A percentile compares a stretch with the other conserved stretches of the same genome.
Conservation (phyloP, 2,329 filamentous ascomycete species). For the Ophiostoma pallidulum region DNA sequence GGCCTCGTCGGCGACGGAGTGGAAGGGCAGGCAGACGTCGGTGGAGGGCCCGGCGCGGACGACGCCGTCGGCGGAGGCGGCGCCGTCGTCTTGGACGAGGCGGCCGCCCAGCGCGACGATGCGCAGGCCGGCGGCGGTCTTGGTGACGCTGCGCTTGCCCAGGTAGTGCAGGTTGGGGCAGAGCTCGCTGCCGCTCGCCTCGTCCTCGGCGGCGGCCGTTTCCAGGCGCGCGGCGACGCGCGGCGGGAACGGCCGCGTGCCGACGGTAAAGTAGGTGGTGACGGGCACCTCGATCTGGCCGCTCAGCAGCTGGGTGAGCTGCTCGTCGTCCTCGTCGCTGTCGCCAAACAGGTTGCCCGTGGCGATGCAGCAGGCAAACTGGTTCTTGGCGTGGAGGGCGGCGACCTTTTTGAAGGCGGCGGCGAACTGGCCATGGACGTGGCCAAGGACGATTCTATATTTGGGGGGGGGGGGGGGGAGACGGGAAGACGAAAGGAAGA, state of each 20-base stretch:
- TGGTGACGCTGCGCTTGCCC: constrained; percentile 76
- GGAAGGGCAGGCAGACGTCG: constrained; percentile 67
- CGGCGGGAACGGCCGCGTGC: constrained; percentile 60
- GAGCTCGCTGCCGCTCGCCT: constrained; percentile 39
- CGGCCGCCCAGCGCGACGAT: constrained; percentile 80
- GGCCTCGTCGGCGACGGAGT: constrained; percentile 68
- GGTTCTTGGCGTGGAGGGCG: constrained; percentile 75
- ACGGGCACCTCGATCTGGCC: constrained; percentile 68
- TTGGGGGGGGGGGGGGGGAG: too few species aligned
- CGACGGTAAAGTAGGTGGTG: constrained; percentile 85
- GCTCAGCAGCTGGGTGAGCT: constrained; percentile 54
- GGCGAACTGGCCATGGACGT: constrained; percentile 68
- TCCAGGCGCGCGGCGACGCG: constrained; percentile 64
- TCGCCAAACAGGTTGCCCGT: constrained; percentile 73
- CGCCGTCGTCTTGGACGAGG: constrained; percentile 43
- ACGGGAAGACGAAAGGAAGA: too few species aligned
- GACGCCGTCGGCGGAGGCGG: constrained; percentile 20
- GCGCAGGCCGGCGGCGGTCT: constrained; percentile 79
- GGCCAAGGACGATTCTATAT: constrained; percentile 78
- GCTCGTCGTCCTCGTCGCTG: constrained; percentile 24
- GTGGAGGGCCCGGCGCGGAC: constrained; percentile 45
- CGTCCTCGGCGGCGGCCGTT: constrained; percentile 24
- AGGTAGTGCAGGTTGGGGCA: constrained; percentile 89
- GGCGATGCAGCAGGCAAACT: constrained; percentile 76
- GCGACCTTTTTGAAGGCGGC: constrained; percentile 71